Evolutionary conservation across 768 basidiomycete species (phyloP), one percentile per base, ranked within the genome.

Genomic region (Cystobasidium ongulense): DNA sequence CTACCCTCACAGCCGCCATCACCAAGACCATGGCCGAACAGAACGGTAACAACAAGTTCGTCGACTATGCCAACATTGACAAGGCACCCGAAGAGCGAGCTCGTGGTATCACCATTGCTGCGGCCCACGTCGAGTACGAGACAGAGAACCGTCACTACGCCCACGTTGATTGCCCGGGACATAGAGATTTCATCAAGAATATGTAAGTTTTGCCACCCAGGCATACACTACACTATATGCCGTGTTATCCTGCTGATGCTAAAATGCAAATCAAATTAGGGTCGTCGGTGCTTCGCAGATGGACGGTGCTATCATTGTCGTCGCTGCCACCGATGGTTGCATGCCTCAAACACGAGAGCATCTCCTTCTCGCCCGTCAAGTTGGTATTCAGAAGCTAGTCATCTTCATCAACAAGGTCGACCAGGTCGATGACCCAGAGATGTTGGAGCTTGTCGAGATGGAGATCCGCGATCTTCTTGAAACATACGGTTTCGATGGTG

Each of bases 341-440:
- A 99, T 99, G 96, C 96, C 95, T 68, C 95, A 98, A 82, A 99
- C 96, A 63, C 89, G 94, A 79, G 96, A 99, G 84, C 96, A 99
- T 83, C 83, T 99, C 75, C 89, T 99, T 67, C 88, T 99, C 61
- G 95, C 95, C 78, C 91, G 92, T 80, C 96, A 99, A 84, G 94
- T 98, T 76, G 96, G 96, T 76, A 90, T 99, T 80, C 92, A 94
- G 84, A 90, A 89, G 82, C 87, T 99, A 41, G 92, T 98, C 73
- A 96, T 99, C 77, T 99, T 96, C 85, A 93, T 99, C 82, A 99
- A 99, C 89, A 99, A 99, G 84, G 88, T 99, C 75, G 96, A 99
- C 83, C 87, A 89, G 84, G 90, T 98, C 74, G 87, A 89, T 75
- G 96, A 99, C 85, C 87, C 89, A 4, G 96, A 99, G 85, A 97